Conservation (phyloP, 2,329 filamentous ascomycete species). For the Aspergillus luchuensis region DNA sequence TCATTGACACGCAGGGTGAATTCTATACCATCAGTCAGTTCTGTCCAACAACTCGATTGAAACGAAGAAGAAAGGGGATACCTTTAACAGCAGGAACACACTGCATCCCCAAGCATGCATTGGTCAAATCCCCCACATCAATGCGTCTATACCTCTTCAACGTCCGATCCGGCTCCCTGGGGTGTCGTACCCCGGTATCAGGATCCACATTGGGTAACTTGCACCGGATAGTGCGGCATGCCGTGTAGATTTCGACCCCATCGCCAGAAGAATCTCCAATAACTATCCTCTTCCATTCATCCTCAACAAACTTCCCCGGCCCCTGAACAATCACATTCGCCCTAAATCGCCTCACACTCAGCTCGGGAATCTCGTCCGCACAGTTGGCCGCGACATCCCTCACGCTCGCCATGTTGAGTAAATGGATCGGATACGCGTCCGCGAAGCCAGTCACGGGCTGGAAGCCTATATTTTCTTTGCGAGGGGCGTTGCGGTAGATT, state of each 20-base stretch:
- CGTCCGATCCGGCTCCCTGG: constrained; percentile 51
- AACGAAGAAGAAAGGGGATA: too few relatives aligned
- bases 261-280: constrained; percentile 13
- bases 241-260: constrained; percentile 46
- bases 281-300: constrained; percentile 57
- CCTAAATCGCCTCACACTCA: constrained; percentile 59
- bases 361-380: constrained; percentile 37
- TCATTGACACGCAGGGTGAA: constrained; percentile 44
- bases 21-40: constrained; percentile 21
- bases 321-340: constrained; percentile 61
- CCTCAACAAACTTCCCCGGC: constrained; percentile 56
- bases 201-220: constrained; percentile 62
- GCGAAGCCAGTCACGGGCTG: constrained; percentile 58
- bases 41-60: too few relatives aligned
- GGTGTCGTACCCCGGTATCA: constrained; percentile 53
- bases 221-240: constrained; percentile 61
- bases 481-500: constrained; percentile 57
- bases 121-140: constrained; percentile 51
- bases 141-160: constrained; percentile 54
- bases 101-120: constrained; percentile 58
- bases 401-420: constrained; percentile 58
- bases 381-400: constrained; percentile 53
- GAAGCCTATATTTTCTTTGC: constrained; percentile 54
- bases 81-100: constrained; percentile 40
- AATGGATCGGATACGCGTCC: constrained; percentile 61